These are phyloP conservation scores for Coniella lustricola DNA, from an alignment of 2,329 filamentous ascomycete genomes.

Conservation along the genomic window DNA sequence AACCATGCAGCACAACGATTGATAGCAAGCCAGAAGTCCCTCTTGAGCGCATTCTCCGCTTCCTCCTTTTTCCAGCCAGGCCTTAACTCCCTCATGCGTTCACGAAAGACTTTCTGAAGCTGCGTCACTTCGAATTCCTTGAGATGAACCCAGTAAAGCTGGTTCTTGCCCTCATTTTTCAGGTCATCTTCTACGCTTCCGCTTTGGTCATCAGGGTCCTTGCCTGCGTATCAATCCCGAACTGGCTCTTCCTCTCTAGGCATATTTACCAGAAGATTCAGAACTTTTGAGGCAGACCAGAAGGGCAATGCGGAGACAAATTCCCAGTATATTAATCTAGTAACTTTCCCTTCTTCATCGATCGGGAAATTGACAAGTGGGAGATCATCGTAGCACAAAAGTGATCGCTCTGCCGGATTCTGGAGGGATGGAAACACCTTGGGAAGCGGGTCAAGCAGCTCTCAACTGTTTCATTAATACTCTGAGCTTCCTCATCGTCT, in stretches of 20 bases:
- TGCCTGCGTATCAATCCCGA: slow-evolving; percentile 25
- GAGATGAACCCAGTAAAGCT: slow-evolving; percentile 33
- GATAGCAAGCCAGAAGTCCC: no score
- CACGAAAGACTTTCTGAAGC: slow-evolving; percentile 27
- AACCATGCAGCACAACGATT: no score
- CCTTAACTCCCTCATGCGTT: slow-evolving; percentile 25
- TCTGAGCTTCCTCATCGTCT: slow-evolving; percentile 26
- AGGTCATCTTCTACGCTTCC: slow-evolving; percentile 16
- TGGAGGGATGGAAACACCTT: slow-evolving; percentile 25
- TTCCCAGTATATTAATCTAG: slow-evolving; percentile 36
- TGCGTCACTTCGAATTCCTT: slow-evolving; percentile 34
- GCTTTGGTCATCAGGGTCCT: slow-evolving; percentile 8
- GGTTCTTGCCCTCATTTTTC: slow-evolving; percentile 32
- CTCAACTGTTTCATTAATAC: slow-evolving; percentile 19
- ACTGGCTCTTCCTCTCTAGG: slow-evolving; percentile 26
- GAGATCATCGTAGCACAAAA: slow-evolving; percentile 32
- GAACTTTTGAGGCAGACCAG: slow-evolving; percentile 29
- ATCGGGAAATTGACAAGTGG: slow-evolving; percentile 33
- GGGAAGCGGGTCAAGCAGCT: slow-evolving; percentile 26
- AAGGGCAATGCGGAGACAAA: slow-evolving; percentile 33
- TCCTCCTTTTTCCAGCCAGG: slow-evolving; percentile 14
- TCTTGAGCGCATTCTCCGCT: no score
- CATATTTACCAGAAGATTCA: slow-evolving; percentile 27
- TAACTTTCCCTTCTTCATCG: slow-evolving; percentile 28
- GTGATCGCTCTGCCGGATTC: slow-evolving; percentile 23